Percentiles rank a stretch among this genome's conserved stretches.
phyloP scores from a whole-genome alignment of 257 asterid species.

The Fraxinus pennsylvanica region DNA sequence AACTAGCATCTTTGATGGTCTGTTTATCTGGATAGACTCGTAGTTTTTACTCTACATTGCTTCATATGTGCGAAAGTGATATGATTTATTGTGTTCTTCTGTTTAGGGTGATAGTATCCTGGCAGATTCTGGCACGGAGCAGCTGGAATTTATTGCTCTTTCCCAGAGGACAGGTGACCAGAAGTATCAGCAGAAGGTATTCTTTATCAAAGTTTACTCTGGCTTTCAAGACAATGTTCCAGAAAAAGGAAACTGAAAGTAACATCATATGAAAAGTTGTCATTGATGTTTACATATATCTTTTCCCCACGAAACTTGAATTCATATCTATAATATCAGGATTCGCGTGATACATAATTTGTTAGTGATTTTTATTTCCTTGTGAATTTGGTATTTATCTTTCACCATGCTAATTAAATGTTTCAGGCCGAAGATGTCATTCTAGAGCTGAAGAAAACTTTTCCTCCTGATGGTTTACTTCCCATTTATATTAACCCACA shows the following conservation, averaged over 20 bases:
- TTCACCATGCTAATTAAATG: conserved; percentile 2
- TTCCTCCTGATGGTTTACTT: conserved; percentile 93
- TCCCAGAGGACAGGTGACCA: conserved; percentile 91
- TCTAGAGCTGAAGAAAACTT: conserved; percentile 77
- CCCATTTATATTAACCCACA: conserved; percentile 90
- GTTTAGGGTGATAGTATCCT: conserved; percentile 92
- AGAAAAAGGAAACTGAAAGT: not conserved
- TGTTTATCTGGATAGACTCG: not conserved
- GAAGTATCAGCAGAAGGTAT: conserved; percentile 86
- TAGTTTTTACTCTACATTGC: not conserved
- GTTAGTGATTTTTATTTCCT: not conserved
- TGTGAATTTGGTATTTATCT: not conserved
- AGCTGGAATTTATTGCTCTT: conserved; percentile 97
- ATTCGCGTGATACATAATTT: not conserved
- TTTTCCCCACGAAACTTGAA: not conserved
- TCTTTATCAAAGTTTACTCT: not conserved
- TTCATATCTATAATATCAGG: not conserved
- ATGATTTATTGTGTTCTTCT: conserved; percentile 7
- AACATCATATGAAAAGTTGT: conserved; percentile 16
- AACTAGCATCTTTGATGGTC: not conserved
- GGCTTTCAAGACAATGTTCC: not conserved
- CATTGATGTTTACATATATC: not conserved
- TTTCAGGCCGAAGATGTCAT: conserved; percentile 93
- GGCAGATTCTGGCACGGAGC: conserved; percentile 98
- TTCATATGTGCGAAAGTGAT: not conserved